These are phyloP conservation scores for Talaromyces sp. DNA, from an alignment of 2,329 filamentous ascomycete genomes.

Conservation along the genomic window DNA sequence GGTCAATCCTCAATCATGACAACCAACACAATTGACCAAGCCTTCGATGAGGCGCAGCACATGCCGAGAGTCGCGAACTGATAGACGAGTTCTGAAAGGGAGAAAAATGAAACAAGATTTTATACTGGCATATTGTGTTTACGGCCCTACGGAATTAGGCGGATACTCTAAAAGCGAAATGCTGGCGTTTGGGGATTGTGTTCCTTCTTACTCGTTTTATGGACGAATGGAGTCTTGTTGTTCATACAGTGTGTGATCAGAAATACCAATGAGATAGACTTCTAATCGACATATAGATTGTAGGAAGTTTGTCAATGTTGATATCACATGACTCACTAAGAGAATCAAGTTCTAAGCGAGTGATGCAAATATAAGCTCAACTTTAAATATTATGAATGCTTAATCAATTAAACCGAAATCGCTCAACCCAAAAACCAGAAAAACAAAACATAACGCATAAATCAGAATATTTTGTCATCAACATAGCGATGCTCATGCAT, in stretches of 20 bases:
- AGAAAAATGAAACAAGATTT: background rate
- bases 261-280: constrained; percentile 8
- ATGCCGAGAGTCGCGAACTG: background rate
- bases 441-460: background rate
- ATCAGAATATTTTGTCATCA: constrained; percentile 1
- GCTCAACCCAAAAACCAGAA: background rate
- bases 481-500: background rate
- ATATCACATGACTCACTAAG: constrained; percentile 4
- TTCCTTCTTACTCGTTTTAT: background rate
- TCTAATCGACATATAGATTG: background rate
- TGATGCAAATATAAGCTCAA: background rate
- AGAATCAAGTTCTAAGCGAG: background rate
- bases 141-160: background rate
- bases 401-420: background rate
- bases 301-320: background rate
- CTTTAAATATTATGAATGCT: background rate
- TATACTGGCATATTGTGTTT: background rate
- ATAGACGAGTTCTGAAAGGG: background rate
- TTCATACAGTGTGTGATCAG: background rate
- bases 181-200: constrained; percentile 11
- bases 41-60: background rate
- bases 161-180: constrained; percentile 9
- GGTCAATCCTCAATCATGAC: too few species aligned
- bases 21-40: background rate
- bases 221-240: background rate